phyloP scores from a whole-genome alignment of 768 basidiomycete species.

The Mycena alexandri region DNA sequence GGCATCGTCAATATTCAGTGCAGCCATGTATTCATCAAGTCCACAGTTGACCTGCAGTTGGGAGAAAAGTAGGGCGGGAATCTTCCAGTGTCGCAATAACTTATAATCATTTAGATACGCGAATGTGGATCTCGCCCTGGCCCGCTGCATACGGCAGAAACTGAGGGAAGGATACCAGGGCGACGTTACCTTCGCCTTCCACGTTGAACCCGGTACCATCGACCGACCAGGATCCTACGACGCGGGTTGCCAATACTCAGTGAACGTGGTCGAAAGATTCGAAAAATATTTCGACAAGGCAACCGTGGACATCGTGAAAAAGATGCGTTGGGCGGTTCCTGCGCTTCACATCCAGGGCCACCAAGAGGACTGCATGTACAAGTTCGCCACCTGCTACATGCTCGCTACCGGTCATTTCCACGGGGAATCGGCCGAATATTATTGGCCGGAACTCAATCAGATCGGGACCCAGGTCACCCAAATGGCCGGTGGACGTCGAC shows the following conservation, averaged over 20 bases:
- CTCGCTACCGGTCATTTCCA: conserved; percentile 35
- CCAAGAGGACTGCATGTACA: conserved; percentile 34
- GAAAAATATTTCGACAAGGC: not conserved
- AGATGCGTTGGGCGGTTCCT: conserved; percentile 31
- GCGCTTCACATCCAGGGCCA: conserved; percentile 39
- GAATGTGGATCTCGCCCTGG: conserved; percentile 30
- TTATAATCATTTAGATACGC: conserved; percentile 16
- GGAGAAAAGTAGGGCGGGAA: conserved; percentile 27
- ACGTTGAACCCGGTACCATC: not conserved
- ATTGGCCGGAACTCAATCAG: conserved; percentile 39
- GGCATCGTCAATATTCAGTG: conserved; percentile 46
- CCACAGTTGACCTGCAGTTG: conserved; percentile 33
- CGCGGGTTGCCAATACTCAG: conserved; percentile 32
- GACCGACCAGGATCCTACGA: conserved; percentile 29
- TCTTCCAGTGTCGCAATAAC: not conserved
- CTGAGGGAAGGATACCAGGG: not conserved
- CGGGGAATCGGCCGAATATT: conserved; percentile 40
- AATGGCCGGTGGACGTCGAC: conserved; percentile 37
- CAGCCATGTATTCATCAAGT: conserved; percentile 37
- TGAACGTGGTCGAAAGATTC: conserved; percentile 25
- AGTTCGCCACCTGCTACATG: conserved; percentile 31
- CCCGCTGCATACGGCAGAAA: conserved; percentile 25
- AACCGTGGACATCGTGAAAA: not conserved
- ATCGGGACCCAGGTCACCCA: conserved; percentile 33
- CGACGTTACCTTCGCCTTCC: not conserved